phyloP scores from a whole-genome alignment of 768 basidiomycete species.

The Symmetrospora coprosmae region DNA sequence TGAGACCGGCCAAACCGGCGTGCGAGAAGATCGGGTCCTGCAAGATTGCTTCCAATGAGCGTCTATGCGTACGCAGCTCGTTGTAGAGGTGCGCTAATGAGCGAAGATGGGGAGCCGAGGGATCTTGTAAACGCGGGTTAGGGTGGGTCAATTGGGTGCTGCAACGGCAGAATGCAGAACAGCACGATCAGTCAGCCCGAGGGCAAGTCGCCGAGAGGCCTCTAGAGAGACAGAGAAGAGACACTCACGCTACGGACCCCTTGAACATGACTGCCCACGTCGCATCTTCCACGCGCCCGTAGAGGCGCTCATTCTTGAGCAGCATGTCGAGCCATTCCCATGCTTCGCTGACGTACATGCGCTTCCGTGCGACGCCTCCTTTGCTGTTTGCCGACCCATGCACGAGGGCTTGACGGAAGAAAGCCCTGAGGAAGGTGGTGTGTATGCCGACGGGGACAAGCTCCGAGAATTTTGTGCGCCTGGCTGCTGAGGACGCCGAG shows the following conservation, averaged over 20 bases:
- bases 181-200: constrained; percentile 22
- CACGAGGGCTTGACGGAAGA: constrained; percentile 24
- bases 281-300: constrained; percentile 46
- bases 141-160: constrained; percentile 14
- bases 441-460: constrained; percentile 27
- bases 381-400: neutral
- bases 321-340: constrained; percentile 43
- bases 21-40: constrained; percentile 13
- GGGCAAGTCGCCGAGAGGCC: neutral
- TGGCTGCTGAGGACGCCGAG: neutral
- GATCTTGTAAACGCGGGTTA: constrained; percentile 24
- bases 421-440: constrained; percentile 30
- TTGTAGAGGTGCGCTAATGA: neutral
- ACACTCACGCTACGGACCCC: constrained; percentile 45
- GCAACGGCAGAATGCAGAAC: constrained; percentile 17
- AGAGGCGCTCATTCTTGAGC: constrained; percentile 54
- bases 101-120: constrained; percentile 24
- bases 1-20: constrained; percentile 9
- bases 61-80: constrained; percentile 10
- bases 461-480: constrained; percentile 6
- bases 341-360: constrained; percentile 20
- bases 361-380: constrained; percentile 23
- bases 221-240: constrained; percentile 19
- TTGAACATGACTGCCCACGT: constrained; percentile 61
- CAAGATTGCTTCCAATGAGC: constrained; percentile 1